These are phyloP conservation scores for Cystoisospora suis DNA, from an alignment of 169 alveolate species.

Conservation along the genomic window DNA sequence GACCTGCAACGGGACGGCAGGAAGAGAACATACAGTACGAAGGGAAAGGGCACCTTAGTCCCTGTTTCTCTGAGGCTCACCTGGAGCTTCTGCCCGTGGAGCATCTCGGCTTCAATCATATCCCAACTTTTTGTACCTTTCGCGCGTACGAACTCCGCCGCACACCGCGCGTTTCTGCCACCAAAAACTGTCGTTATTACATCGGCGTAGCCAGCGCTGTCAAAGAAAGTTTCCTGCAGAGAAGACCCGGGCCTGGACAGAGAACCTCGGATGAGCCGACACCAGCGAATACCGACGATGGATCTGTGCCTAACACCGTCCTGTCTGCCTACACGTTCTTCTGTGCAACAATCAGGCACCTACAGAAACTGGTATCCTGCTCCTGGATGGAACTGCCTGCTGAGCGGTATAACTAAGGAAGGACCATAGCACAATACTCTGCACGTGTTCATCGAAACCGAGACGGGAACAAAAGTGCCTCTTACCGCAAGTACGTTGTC, in stretches of 20 bases:
- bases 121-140: conserved; percentile 86
- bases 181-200: conserved; percentile 91
- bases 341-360: too few species aligned
- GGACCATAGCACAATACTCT: too few species aligned
- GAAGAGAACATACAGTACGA: too few species aligned
- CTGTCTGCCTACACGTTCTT: too few species aligned
- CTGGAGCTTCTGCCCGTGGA: conserved; percentile 88
- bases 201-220: conserved; percentile 93
- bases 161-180: conserved; percentile 91
- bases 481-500: conserved; percentile 70
- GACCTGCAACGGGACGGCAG: too few species aligned
- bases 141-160: conserved; percentile 87
- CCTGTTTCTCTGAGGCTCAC: conserved; percentile 33
- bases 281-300: too few species aligned
- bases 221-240: conserved; percentile 85
- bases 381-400: neutral
- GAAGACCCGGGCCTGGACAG: neutral
- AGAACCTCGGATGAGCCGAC: neutral
- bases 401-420: neutral
- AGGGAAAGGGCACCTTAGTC: too few species aligned
- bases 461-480: neutral
- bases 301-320: too few species aligned
- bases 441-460: too few species aligned
- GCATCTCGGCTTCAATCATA: conserved; percentile 85
- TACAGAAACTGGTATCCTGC: neutral